These are phyloP conservation scores for Argentina anserina DNA, from an alignment of 306 rosid genomes.

Conservation along the genomic window DNA sequence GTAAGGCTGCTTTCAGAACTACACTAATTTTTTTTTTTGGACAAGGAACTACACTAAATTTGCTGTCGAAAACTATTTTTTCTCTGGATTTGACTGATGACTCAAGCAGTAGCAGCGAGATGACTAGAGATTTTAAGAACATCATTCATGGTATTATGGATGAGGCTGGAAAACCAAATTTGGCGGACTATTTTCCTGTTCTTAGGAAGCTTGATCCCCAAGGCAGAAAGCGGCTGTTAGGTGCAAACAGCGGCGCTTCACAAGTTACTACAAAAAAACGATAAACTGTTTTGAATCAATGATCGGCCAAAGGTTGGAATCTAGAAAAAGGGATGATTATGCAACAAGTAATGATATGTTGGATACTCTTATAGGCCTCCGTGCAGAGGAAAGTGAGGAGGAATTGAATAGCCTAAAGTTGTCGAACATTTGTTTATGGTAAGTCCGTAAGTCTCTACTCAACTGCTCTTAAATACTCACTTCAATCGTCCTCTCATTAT, in stretches of 20 bases:
- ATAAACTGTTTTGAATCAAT: not conserved
- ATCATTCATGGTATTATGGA: not conserved
- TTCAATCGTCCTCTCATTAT: no score
- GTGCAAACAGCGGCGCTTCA: no score
- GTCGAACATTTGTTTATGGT: not conserved
- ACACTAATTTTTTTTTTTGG: no score
- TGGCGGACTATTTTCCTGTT: slow-evolving; percentile 15
- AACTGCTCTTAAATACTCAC: no score
- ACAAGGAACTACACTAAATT: slow-evolving; percentile 14
- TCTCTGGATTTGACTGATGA: slow-evolving; percentile 20
- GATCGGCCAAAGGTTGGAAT: not conserved
- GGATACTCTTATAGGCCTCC: not conserved
- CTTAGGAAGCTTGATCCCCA: slow-evolving; percentile 15
- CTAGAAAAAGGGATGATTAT: not conserved
- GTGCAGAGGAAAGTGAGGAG: not conserved
- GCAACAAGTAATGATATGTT: not conserved
- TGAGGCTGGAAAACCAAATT: slow-evolving; percentile 10
- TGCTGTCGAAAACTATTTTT: slow-evolving; percentile 22
- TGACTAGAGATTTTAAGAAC: slow-evolving; percentile 17
- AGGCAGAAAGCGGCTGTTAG: no score
- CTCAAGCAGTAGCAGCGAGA: not conserved
- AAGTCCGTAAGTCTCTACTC: no score
- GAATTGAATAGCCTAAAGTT: not conserved
- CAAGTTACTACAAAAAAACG: not conserved
- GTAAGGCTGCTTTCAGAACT: slow-evolving; percentile 9